These are phyloP conservation scores for Plasmodium vinckei DNA, from an alignment of 169 alveolate species.

Conservation along the genomic window DNA sequence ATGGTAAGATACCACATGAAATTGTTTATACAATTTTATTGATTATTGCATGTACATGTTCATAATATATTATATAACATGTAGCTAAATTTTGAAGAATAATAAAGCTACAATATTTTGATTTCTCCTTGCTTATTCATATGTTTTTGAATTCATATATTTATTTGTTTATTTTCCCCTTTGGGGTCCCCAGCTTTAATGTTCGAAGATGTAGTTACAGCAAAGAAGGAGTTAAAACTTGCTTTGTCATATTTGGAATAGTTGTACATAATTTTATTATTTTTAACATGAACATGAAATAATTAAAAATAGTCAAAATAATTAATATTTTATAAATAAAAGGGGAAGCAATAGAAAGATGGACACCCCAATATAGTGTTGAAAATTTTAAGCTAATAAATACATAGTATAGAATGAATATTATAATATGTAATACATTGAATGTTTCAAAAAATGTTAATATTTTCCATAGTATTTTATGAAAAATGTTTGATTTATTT, in stretches of 20 bases:
- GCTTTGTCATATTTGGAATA: constrained; percentile 45
- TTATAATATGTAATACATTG: too few species aligned
- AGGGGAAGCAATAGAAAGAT: neutral
- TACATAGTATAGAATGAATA: too few species aligned
- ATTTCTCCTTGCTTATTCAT: neutral
- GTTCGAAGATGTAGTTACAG: constrained; percentile 68
- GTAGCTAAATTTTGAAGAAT: too few species aligned
- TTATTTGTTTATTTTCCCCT: neutral
- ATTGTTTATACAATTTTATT: neutral
- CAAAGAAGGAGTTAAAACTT: constrained; percentile 29
- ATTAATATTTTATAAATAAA: neutral
- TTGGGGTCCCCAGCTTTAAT: constrained; percentile 31
- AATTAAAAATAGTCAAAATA: neutral
- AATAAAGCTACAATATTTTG: too few species aligned
- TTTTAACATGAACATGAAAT: neutral
- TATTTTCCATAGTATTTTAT: too few species aligned
- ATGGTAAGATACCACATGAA: constrained; percentile 28
- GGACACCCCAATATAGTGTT: too few species aligned
- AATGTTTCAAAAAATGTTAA: too few species aligned
- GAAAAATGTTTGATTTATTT: too few species aligned
- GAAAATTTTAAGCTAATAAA: too few species aligned
- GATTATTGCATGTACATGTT: neutral
- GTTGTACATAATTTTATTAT: neutral
- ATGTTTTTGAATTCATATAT: neutral
- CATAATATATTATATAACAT: neutral